Conservation (phyloP, 2,329 filamentous ascomycete species). For the Ceratocystis variospora region DNA sequence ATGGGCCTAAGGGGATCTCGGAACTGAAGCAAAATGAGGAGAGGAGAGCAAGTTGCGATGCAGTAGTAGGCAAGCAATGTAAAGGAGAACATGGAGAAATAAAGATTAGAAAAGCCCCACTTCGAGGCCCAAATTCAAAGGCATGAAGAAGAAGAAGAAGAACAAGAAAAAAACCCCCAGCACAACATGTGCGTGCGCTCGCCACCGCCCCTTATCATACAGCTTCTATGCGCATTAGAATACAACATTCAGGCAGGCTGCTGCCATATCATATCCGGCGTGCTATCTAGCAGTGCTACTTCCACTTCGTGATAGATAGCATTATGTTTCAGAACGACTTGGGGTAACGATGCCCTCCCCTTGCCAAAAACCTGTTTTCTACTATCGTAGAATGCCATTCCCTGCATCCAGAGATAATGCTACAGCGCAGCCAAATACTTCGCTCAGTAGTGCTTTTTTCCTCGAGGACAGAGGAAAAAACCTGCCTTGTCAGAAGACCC, state of each 20-base stretch:
- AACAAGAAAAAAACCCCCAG: neutral
- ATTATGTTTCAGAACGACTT: neutral
- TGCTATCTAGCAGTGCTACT: neutral
- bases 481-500: constrained; percentile 2
- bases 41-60: neutral
- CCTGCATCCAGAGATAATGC: neutral
- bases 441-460: neutral
- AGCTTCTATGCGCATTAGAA: too few relatives aligned
- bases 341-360: neutral
- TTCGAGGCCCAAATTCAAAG: neutral
- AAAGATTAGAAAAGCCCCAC: neutral
- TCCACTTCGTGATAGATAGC: neutral
- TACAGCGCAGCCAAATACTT: neutral
- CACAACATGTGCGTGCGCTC: neutral
- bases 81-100: neutral
- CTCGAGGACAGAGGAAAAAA: neutral
- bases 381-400: neutral
- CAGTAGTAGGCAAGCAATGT: neutral
- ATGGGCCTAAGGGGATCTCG: constrained; percentile 4
- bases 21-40: neutral
- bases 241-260: neutral
- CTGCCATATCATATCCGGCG: too few relatives aligned
- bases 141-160: neutral
- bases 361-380: neutral
- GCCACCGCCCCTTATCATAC: too few relatives aligned